phyloP scores from a whole-genome alignment of 768 basidiomycete genomes.

The Tephrocybe sp. region DNA sequence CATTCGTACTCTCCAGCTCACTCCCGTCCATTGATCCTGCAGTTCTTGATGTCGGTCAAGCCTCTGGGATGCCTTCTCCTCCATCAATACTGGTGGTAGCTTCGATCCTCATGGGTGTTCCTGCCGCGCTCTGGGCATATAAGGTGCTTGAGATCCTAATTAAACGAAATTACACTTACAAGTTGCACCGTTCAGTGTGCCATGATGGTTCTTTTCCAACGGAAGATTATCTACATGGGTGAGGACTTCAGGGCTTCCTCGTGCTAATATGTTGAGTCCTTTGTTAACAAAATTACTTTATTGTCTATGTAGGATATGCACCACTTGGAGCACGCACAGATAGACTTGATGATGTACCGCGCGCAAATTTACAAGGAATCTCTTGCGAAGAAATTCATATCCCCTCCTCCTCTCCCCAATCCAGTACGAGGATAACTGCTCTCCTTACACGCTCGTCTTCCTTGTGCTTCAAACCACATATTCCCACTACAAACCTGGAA shows the following conservation, averaged over 20 bases:
- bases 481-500: neutral
- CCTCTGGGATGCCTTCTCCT: slow-evolving; percentile 1
- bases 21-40: too few species aligned
- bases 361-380: slow-evolving; percentile 10
- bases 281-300: neutral
- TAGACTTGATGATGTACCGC: slow-evolving; percentile 21
- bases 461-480: neutral
- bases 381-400: slow-evolving; percentile 19
- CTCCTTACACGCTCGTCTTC: neutral
- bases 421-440: neutral
- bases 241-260: neutral
- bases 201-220: slow-evolving; percentile 48
- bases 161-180: slow-evolving; percentile 19
- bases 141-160: slow-evolving; percentile 21
- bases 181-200: slow-evolving; percentile 33
- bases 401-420: neutral
- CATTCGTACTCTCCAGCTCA: too few species aligned
- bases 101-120: slow-evolving; percentile 34
- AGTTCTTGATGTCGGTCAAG: neutral
- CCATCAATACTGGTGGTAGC: slow-evolving; percentile 31
- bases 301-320: slow-evolving; percentile 25
- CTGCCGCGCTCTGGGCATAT: slow-evolving; percentile 39
- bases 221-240: slow-evolving; percentile 53
- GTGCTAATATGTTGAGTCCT: neutral
- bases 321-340: slow-evolving; percentile 41